A percentile compares a stretch with the other conserved stretches of the same genome.
These are phyloP conservation scores for Parasitella parasitica DNA, from an alignment of 371 early-diverging fungal genomes.

Conservation along the genomic window DNA sequence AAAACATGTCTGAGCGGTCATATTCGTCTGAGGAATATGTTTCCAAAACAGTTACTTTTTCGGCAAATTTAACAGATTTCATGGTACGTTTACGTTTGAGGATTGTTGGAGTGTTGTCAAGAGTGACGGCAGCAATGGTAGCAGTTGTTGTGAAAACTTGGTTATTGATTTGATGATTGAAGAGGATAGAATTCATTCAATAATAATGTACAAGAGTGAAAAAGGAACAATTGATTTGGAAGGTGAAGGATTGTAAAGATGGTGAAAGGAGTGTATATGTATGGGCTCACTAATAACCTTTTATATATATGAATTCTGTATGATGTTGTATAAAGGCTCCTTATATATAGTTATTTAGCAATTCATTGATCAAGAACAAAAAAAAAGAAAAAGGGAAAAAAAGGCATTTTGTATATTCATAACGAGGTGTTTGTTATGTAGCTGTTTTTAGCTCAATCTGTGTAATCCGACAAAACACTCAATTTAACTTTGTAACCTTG, in stretches of 20 bases:
- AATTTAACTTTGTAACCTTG: neutral
- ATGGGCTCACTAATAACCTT: neutral
- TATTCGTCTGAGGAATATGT: constrained; percentile 71
- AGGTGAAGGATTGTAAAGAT: neutral
- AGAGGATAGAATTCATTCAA: constrained; percentile 4
- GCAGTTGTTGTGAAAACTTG: neutral
- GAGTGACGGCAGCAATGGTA: neutral
- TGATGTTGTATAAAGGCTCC: neutral
- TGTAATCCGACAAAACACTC: neutral
- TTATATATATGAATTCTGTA: too few species aligned
- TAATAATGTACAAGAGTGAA: neutral
- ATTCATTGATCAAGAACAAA: neutral
- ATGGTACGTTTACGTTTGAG: constrained; percentile 11
- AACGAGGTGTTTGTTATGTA: neutral
- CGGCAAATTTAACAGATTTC: constrained; percentile 14
- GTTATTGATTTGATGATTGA: neutral
- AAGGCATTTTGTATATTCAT: neutral
- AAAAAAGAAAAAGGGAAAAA: neutral
- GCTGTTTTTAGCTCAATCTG: neutral
- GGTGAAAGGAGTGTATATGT: neutral
- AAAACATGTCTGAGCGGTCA: constrained; percentile 53
- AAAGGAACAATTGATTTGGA: neutral
- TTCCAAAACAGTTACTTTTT: constrained; percentile 38
- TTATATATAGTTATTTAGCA: neutral
- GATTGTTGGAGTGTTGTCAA: neutral